These are phyloP conservation scores for Alternaria tenuissima DNA, from an alignment of 2,329 filamentous ascomycete genomes.

Conservation along the genomic window DNA sequence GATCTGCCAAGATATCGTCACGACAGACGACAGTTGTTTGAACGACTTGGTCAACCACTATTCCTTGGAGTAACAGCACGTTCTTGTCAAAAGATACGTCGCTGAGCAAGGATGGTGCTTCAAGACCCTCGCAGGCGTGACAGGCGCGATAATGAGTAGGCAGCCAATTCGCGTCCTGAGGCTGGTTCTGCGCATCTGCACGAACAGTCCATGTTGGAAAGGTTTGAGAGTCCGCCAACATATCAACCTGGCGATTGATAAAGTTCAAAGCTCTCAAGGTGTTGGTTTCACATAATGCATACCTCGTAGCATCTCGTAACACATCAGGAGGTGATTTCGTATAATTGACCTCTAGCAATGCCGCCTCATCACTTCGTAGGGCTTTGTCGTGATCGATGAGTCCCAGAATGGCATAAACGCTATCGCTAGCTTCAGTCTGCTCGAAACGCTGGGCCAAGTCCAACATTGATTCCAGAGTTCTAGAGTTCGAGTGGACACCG, in stretches of 20 bases:
- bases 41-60: background rate
- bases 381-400: background rate
- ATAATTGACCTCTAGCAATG: background rate
- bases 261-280: background rate
- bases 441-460: background rate
- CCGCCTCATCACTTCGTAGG: fast-evolving
- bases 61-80: background rate
- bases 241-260: background rate
- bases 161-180: fast-evolving
- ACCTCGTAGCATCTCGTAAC: background rate
- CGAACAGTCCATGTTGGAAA: background rate
- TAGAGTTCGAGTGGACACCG: no score
- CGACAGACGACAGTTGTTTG: fast-evolving
- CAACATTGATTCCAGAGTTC: no score
- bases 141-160: background rate
- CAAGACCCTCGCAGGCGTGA: background rate
- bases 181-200: background rate
- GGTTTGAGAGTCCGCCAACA: fast-evolving
- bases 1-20: fast-evolving
- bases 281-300: background rate
- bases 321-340: background rate
- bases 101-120: background rate
- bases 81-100: background rate
- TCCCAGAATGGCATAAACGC: background rate
- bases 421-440: background rate